Conservation (phyloP, 2,329 filamentous ascomycete genomes). For the Aspergillus spinulosporus region DNA sequence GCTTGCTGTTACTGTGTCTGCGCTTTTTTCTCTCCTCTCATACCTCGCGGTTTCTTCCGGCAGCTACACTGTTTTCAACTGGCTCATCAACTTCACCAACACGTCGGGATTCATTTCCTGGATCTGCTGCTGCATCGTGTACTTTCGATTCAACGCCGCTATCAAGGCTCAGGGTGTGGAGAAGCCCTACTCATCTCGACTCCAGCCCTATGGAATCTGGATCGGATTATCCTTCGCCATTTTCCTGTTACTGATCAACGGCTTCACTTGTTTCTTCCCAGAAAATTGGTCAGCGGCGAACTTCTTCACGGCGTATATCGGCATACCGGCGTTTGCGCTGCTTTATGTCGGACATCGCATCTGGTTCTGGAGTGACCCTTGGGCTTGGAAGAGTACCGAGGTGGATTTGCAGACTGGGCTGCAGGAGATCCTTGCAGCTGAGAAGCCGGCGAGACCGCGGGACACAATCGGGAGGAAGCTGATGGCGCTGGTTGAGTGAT, state of each 20-base stretch:
- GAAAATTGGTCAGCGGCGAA: slow-evolving; percentile 61
- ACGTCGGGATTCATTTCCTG: slow-evolving; percentile 71
- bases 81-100: slow-evolving; percentile 70
- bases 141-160: slow-evolving; percentile 60
- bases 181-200: slow-evolving; percentile 54
- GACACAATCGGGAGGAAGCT: slow-evolving; percentile 38
- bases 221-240: slow-evolving; percentile 48
- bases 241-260: slow-evolving; percentile 71
- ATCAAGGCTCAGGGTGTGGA: slow-evolving; percentile 47
- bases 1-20: slow-evolving; percentile 56
- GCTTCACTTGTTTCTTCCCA: slow-evolving; percentile 72
- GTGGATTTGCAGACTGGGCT: slow-evolving; percentile 57
- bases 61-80: slow-evolving; percentile 66
- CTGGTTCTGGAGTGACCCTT: slow-evolving; percentile 50
- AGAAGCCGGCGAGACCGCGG: slow-evolving; percentile 31
- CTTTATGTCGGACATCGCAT: slow-evolving; percentile 57
- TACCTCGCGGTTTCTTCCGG: slow-evolving; percentile 66
- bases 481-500: slow-evolving; percentile 32
- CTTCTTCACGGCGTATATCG: slow-evolving; percentile 69
- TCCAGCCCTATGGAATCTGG: slow-evolving; percentile 64
- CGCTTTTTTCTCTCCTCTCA: slow-evolving; percentile 62
- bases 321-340: slow-evolving; percentile 61
- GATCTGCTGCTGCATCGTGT: slow-evolving; percentile 64
- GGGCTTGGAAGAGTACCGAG: slow-evolving; percentile 51
- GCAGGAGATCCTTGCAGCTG: slow-evolving; percentile 55